Evolutionary conservation across 768 basidiomycete species (phyloP), one percentile per base, ranked within the genome.

Genomic region (Agrocybe pediades): DNA sequence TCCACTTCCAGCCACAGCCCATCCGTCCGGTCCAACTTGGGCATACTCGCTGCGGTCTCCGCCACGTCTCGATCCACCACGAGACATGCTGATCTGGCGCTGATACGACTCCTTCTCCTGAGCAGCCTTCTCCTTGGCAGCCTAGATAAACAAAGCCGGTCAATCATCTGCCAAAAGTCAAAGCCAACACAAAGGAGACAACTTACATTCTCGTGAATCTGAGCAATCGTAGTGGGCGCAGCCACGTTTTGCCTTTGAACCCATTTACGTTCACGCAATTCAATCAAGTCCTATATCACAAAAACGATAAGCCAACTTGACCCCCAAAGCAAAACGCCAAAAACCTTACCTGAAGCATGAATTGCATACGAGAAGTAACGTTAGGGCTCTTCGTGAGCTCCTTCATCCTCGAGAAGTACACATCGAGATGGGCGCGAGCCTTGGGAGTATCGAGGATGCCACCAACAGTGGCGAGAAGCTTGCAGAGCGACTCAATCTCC

Each of bases 401-500:
- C 66, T 85, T 84, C 86, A 99, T 94, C 51, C 96, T 83, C 30
- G 81, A 78, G 78, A 98, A 97, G 79, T 97, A 97, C 26, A 95
- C 87, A 62, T 90, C 87, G 84, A 98, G 90, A 63, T 92, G 90
- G 15, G 85, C 87, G 44, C 81, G 84, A 25, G 92, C 87, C 75
- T 92, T 94, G 21, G 70, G 72, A 6, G 85, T 88, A 63, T 98
- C 97, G 49, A 98, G 83, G 16, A 81, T 75, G 51, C 79, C 77
- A 49, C 96, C 96, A 48, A 98, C 92, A 6, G 96, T 98, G 19
- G 88, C 82, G 48, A 99, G 70, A 49, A 98, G 81, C 69, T 93
- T 94, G 81, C 95, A 98, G 52, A 97, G 80, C 43, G 88, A 92
- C 79, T 98, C 96, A 58, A 99, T 90, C 66, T 97, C 95, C 74